Base-by-base conservation (phyloP, 257 asterid species). In the Solanum megistacrolobum region DNA sequence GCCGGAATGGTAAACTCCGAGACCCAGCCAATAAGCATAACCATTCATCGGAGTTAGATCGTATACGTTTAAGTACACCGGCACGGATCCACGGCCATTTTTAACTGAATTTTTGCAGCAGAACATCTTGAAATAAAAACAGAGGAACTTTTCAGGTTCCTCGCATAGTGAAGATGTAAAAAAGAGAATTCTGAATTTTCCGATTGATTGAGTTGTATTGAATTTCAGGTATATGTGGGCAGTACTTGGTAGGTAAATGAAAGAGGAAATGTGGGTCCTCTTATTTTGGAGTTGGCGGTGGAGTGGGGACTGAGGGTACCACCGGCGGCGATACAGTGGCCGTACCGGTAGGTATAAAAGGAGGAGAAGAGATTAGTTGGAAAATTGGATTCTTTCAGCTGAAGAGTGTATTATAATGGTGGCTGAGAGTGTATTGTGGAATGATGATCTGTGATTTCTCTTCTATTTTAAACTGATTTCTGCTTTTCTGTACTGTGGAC, bases 11-110 rank as follows among this genome's bases (percentile, higher is more conserved):
- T 92, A 96, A 78, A 91, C 98, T 21, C 98, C 98, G 23, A 96
- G 98, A 36, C 98, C 98, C 32, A 96, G 85, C 98, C 98, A 96
- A 62, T 95, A 95, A 87, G 98, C 98, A 72, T 94, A 96, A 69
- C 96, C 96, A 78, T 95, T 95, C 38, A 94, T 92, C 36, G 97
- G 35, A 35, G 98, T 94, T 25, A 95, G 93, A 91, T 95, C 98
- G 86, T 95, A 95, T 7, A 95, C 98, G 84, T 95, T 95, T 27
- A 95, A 90, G 88, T 94, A 89, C 66, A 96, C 98, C 3, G 96
- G 93, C 5, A 90, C 96, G 35, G 98, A 91, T 86, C 96, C 98
- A 8, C 90, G 89, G 41, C 89, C 86, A 66, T 81, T 90, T 60
- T 88, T 89, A 13, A 90, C 91, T 58, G 90, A 83, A 39, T 88